A percentile compares a stretch with the other conserved stretches of the same genome.
Conservation (phyloP, 2,329 filamentous ascomycete species). For the Sclerotinia sclerotiorum region DNA sequence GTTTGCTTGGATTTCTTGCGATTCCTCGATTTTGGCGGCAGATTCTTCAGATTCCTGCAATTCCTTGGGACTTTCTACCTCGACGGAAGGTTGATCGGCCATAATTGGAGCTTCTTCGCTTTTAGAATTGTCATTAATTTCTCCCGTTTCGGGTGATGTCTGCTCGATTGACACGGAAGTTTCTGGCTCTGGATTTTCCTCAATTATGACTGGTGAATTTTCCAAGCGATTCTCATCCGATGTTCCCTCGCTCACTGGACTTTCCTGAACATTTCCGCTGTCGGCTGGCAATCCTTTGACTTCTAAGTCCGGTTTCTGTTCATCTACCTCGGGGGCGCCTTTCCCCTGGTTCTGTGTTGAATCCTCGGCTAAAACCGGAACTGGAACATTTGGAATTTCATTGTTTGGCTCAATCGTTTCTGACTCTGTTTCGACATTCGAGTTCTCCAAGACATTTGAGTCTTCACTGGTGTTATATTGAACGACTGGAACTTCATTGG, state of each 20-base stretch:
- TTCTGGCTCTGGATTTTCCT: neutral
- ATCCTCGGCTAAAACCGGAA: neutral
- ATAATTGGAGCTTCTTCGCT: neutral
- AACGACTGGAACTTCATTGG: neutral
- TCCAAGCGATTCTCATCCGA: neutral
- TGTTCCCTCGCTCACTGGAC: neutral
- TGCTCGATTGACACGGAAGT: neutral
- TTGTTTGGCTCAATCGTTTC: neutral
- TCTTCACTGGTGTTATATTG: neutral
- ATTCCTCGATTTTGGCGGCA: neutral
- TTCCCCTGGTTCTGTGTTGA: neutral
- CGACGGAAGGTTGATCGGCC: neutral
- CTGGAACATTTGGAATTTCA: neutral
- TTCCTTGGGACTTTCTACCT: neutral
- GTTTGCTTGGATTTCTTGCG: neutral
- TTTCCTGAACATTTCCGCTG: neutral
- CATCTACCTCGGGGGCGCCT: neutral
- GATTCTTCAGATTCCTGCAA: neutral
- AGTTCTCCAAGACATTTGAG: neutral
- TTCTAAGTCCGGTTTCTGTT: neutral
- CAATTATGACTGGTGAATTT: neutral
- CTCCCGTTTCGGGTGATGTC: neutral
- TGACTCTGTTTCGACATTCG: neutral
- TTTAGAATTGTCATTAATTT: neutral
- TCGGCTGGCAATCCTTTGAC: neutral